A percentile compares a stretch with the other conserved stretches of the same genome.
Conservation (phyloP, 345 rosid genomes). For the Eucalyptus pauciflora region DNA sequence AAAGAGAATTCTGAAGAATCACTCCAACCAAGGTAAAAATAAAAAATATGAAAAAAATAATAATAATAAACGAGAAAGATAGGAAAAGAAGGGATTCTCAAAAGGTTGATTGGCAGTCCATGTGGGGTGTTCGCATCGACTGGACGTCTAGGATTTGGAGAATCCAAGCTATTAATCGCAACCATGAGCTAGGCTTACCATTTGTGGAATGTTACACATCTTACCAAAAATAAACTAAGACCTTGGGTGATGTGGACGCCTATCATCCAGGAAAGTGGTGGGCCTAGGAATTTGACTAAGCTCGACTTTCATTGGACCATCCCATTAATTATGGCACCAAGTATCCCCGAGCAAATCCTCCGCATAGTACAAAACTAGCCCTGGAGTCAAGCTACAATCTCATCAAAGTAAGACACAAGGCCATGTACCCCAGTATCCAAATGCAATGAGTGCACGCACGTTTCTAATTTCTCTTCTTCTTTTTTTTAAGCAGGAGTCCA, state of each 20-base stretch:
- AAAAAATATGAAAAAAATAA: background rate
- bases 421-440: background rate
- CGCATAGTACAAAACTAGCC: background rate
- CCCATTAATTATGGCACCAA: background rate
- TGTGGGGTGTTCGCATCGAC: conserved; percentile 43
- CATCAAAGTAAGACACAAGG: background rate
- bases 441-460: background rate
- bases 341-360: background rate
- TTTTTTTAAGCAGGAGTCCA: background rate
- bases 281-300: conserved; percentile 17
- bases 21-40: conserved; percentile 24
- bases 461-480: background rate
- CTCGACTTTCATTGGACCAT: conserved; percentile 31
- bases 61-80: background rate
- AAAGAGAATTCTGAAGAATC: background rate
- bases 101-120: conserved; percentile 5
- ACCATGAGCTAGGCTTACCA: conserved; percentile 16
- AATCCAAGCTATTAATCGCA: conserved; percentile 4
- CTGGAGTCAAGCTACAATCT: background rate
- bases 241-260: conserved; percentile 18
- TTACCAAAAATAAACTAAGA: conserved; percentile 7
- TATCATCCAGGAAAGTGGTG: conserved; percentile 17
- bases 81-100: background rate
- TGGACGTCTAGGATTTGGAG: conserved; percentile 39
- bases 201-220: conserved; percentile 33